Evolutionary conservation across 768 basidiomycete genomes (phyloP), one percentile per base, ranked within the genome.

Genomic region (Tylopilus felleus): DNA sequence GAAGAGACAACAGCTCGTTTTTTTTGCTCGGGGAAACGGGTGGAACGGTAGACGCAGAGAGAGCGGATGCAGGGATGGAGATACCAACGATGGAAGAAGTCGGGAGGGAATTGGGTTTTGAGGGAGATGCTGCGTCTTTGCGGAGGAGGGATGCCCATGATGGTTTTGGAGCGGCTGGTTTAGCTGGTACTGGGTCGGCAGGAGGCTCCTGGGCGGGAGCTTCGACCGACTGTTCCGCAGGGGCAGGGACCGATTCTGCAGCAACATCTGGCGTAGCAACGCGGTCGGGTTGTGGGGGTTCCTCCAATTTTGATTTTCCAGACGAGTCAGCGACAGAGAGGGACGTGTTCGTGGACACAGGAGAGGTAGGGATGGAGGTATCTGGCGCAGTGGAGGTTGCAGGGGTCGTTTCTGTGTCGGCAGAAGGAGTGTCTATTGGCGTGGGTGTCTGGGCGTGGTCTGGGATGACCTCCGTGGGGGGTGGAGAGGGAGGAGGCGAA

Each of bases 71-170:
- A 3, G 88, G 81, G 58, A 90, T 75, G 41, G 88, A 92, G 65
- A 90, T 79, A 5, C 88, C 88, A 13, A 89, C 79, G 46, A 90
- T 78, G 47, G 81, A 79, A 9, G 88, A 91, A 0, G 80, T 84
- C 2, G 87, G 88, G 16, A 90, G 80, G 4, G 79, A 66, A 52
- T 76, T 79, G 41, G 70, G 61, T 73, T 75, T 62, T 4, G 77
- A 69, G 0, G 75, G 61, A 0, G 79, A 69, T 1, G 74, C 57
- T 2, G 73, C 56, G 5, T 78, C 71, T 0, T 78, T 67, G 47
- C 80, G 79, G 35, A 91, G 74, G 31, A 92, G 81, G 14, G 86
- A 86, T 0, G 89, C 88, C 84, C 85, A 92, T 2, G 85, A 86
- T 1, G 50, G 53, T 66, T 84, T 88, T 71, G 83, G 86, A n/a